Percentiles rank a stretch among this genome's conserved stretches.
phyloP scores from a whole-genome alignment of 2,329 filamentous ascomycete species.

The Arthrobotrys conoides region DNA sequence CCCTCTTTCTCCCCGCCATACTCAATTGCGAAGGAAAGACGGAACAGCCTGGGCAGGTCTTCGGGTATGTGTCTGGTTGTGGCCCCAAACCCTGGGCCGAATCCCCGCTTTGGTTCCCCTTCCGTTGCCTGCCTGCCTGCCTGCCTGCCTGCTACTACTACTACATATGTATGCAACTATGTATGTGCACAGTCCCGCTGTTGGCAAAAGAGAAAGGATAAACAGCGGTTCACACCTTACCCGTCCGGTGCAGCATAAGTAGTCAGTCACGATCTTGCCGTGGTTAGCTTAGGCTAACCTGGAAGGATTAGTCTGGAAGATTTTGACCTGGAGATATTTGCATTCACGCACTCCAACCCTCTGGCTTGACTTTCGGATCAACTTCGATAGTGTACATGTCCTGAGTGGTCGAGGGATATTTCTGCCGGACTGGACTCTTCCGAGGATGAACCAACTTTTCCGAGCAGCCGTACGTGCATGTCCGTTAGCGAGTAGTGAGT shows the following conservation, averaged over 20 bases:
- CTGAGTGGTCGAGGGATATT: slow-evolving; percentile 18
- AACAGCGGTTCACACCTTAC: slow-evolving; percentile 54
- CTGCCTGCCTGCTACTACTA: neutral
- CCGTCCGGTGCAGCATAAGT: slow-evolving; percentile 18
- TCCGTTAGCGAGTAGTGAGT: no score
- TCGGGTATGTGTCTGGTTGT: slow-evolving; percentile 44
- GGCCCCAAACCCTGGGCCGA: slow-evolving; percentile 51
- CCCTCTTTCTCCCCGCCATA: slow-evolving; percentile 18
- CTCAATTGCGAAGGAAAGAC: neutral
- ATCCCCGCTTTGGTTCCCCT: slow-evolving; percentile 44
- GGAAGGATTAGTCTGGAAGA: slow-evolving; percentile 18
- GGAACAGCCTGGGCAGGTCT: slow-evolving; percentile 33
- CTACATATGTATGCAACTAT: no score
- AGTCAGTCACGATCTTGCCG: neutral
- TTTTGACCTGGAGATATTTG: slow-evolving; percentile 9
- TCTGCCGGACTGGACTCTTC: slow-evolving; percentile 15
- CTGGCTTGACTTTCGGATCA: slow-evolving; percentile 14
- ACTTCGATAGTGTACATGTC: slow-evolving; percentile 16
- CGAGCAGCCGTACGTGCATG: slow-evolving; percentile 3
- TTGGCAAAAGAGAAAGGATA: slow-evolving; percentile 60
- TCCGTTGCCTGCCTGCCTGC: slow-evolving; percentile 8
- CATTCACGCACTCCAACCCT: neutral
- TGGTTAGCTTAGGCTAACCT: slow-evolving; percentile 23
- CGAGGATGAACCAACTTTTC: slow-evolving; percentile 7
- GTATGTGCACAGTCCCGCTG: slow-evolving; percentile 5